Base-by-base conservation (phyloP, 257 asterid species). In the Datura wrightii region DNA sequence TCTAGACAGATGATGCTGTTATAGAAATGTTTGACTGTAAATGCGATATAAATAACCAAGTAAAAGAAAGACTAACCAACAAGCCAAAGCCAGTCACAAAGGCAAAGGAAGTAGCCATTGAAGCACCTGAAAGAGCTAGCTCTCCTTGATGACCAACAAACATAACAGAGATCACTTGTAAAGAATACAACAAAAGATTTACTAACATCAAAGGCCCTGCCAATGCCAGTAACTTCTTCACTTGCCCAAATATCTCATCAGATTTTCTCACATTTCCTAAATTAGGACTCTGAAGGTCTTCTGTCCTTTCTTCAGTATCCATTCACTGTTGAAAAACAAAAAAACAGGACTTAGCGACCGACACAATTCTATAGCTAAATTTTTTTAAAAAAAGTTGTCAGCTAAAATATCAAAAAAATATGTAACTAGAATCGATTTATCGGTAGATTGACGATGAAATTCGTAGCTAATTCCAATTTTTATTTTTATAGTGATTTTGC, bases 81-180 rank as follows among this genome's bases (percentile, higher is more conserved):
- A 85, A 71, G 59, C 70, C 76, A 7, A 81, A 85, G 2, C 83
- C 85, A 19, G 85, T 50, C 1, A 85, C 85, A 15, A 84, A 82
- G 56, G 88, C 85, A 72, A 82, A 85, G 5, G 85, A 70, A 15
- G 85, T 70, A 42, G 85, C 87, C 87, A 85, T 58, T 6, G 87
- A 85, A 71, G 87, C 87, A 39, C 79, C 87, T 7, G 85, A 59
- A 60, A 85, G 87, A 58, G 83, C 76, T 19, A 85, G 48, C 87
- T 85, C 82, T 44, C 87, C 85, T 13, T 44, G 56, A 85, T 85
- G 85, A 56, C 87, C 87, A 36, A 71, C 85, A 74, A 85, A 85
- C 88, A 82, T 85, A 41, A 85, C 58, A n/a, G 88, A 85, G 53
- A 85, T 85, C 41, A 82, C 41, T 59, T 85, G 85, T 13, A 81